phyloP scores from a whole-genome alignment of 176 grass and related monocot species.

The Tillandsia leiboldiana region DNA sequence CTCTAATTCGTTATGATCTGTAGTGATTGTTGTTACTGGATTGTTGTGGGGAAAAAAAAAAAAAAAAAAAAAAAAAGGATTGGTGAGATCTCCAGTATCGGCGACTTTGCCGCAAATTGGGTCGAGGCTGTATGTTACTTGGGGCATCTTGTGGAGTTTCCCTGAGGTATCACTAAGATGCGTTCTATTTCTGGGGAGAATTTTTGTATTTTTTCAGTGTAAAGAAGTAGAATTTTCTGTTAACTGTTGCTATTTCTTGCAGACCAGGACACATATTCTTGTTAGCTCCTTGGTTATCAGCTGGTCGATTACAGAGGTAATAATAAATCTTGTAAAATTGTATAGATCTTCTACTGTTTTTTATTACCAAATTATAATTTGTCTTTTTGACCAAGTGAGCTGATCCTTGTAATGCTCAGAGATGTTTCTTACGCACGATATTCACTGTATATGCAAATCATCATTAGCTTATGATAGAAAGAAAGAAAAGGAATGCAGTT shows the following conservation, averaged over 20 bases:
- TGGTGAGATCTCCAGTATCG: slow-evolving; percentile 42
- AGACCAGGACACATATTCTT: slow-evolving; percentile 61
- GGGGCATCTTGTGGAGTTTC: slow-evolving; percentile 43
- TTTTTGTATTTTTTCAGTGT: background rate
- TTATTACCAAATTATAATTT: background rate
- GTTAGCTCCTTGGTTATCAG: slow-evolving; percentile 80
- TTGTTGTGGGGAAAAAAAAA: background rate
- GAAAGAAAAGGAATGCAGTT: no score
- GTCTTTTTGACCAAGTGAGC: background rate
- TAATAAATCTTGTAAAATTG: background rate
- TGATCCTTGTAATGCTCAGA: background rate
- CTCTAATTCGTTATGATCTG: background rate
- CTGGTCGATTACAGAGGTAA: slow-evolving; percentile 91
- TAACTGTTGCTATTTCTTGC: background rate
- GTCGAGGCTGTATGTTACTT: slow-evolving; percentile 36
- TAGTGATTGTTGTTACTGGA: background rate
- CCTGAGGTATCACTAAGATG: slow-evolving; percentile 31
- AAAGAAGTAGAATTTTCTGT: background rate
- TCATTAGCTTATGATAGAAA: no score
- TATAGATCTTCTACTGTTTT: background rate
- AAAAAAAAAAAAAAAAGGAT: slow-evolving; percentile 13
- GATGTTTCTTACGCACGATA: background rate
- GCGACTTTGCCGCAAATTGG: slow-evolving; percentile 29
- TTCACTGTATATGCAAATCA: no score
- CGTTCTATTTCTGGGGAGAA: background rate